Percentiles rank a stretch among this genome's conserved stretches.
These are phyloP conservation scores for Neotropicomus parvogracilis DNA, from an alignment of 1,284 basidiomycete species.

Conservation along the genomic window DNA sequence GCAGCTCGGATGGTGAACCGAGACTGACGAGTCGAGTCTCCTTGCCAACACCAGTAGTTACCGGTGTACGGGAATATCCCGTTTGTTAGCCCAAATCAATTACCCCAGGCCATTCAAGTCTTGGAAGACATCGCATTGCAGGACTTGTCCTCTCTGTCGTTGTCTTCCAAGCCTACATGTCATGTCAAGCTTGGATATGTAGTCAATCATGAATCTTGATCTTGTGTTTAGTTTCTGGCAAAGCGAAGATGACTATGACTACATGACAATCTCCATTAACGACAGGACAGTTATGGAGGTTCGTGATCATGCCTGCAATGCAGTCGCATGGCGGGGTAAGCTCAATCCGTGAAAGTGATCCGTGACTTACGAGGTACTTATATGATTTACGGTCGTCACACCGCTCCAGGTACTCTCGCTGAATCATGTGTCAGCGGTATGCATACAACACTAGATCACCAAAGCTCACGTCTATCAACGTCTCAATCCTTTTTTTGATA, in stretches of 20 bases:
- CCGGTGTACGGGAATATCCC: slow-evolving; percentile 28
- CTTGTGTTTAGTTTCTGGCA: background rate
- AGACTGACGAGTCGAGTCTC: slow-evolving; percentile 1
- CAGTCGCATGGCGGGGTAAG: background rate
- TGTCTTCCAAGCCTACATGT: slow-evolving; percentile 30
- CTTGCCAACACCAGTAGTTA: slow-evolving; percentile 18
- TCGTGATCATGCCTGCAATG: slow-evolving; percentile 27
- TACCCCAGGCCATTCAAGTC: slow-evolving; percentile 35
- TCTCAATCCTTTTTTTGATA: slow-evolving; percentile 95
- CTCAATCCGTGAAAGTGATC: background rate
- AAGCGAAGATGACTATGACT: slow-evolving; percentile 1
- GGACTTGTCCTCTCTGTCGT: slow-evolving; percentile 3
- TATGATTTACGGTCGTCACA: slow-evolving; percentile 80
- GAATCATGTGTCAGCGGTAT: slow-evolving; percentile 7
- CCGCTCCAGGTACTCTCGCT: slow-evolving; percentile 81
- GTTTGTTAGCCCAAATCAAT: slow-evolving; percentile 33
- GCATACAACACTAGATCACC: background rate
- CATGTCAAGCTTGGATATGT: slow-evolving; percentile 37
- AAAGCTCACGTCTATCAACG: slow-evolving; percentile 81
- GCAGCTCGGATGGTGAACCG: slow-evolving; percentile 3
- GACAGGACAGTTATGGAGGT: background rate
- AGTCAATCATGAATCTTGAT: slow-evolving; percentile 14
- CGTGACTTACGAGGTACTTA: slow-evolving; percentile 59
- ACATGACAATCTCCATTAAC: background rate
- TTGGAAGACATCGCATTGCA: slow-evolving; percentile 16